Percentiles rank a stretch among this genome's conserved stretches.
Evolutionary conservation across 768 basidiomycete species (phyloP).

Genomic region (Leccinum obscurum): DNA sequence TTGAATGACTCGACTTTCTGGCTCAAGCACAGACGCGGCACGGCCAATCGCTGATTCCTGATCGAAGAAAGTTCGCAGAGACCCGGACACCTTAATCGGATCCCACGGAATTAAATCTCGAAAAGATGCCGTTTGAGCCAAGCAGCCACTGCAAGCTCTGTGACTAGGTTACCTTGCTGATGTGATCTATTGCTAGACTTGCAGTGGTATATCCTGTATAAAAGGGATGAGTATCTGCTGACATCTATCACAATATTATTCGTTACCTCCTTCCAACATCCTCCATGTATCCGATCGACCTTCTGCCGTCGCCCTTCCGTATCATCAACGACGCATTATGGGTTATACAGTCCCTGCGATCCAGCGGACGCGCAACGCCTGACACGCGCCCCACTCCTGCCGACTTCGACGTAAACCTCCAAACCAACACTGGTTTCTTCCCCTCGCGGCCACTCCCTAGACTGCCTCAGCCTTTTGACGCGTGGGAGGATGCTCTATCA

Average conservation of each 20-base stretch:
- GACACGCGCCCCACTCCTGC: slow-evolving; percentile 37
- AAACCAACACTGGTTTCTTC: slow-evolving; percentile 76
- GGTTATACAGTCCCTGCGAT: slow-evolving; percentile 45
- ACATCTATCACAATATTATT: slow-evolving; percentile 10
- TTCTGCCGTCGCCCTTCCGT: slow-evolving; percentile 55
- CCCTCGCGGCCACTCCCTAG: slow-evolving; percentile 62
- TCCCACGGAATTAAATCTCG: slow-evolving; percentile 23
- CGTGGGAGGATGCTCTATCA: slow-evolving; percentile 72
- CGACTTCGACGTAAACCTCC: slow-evolving; percentile 53
- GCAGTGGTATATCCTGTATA: slow-evolving; percentile 36
- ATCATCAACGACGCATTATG: slow-evolving; percentile 49
- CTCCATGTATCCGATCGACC: slow-evolving; percentile 32
- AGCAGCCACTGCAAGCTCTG: slow-evolving; percentile 31
- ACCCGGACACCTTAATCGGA: slow-evolving; percentile 19
- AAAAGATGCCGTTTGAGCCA: slow-evolving; percentile 33
- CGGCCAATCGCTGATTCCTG: slow-evolving; percentile 24
- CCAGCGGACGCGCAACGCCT: slow-evolving; percentile 30
- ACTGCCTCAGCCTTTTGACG: slow-evolving; percentile 50
- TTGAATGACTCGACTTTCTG: slow-evolving; percentile 16
- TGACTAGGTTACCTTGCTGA: slow-evolving; percentile 37
- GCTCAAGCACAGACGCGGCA: slow-evolving; percentile 23
- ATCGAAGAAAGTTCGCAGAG: slow-evolving; percentile 13
- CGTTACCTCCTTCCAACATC: slow-evolving; percentile 4
- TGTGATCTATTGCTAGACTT: slow-evolving; percentile 28
- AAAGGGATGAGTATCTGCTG: slow-evolving; percentile 16